Conservation (phyloP, 192 early-diverging fungal genomes). For the Backusella parvicylindrica region DNA sequence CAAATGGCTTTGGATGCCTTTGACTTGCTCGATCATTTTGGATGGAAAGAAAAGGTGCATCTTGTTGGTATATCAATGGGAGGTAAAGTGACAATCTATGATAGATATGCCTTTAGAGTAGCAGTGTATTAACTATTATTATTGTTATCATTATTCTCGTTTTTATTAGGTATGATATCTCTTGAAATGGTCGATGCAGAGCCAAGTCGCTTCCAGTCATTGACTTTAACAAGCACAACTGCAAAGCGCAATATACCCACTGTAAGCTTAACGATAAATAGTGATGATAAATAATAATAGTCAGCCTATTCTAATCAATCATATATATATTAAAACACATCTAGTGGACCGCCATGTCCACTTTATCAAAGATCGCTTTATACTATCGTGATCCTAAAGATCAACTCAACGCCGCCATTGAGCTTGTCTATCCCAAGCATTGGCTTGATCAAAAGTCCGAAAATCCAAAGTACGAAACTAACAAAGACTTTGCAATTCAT, state of each 20-base stretch:
- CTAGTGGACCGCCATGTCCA: slow-evolving; percentile 21
- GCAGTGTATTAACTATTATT: too few species aligned
- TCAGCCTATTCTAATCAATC: not conserved
- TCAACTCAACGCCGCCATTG: slow-evolving; percentile 23
- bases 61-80: slow-evolving; percentile 84
- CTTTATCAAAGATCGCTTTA: slow-evolving; percentile 16
- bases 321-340: not conserved
- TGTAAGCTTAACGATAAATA: slow-evolving; percentile 7
- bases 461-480: slow-evolving; percentile 13
- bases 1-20: slow-evolving; percentile 76
- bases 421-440: slow-evolving; percentile 35
- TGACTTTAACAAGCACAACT: slow-evolving; percentile 58
- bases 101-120: slow-evolving; percentile 9
- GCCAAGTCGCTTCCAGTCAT: slow-evolving; percentile 54
- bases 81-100: not conserved
- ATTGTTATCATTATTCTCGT: too few species aligned
- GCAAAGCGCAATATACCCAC: slow-evolving; percentile 44
- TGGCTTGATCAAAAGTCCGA: slow-evolving; percentile 38
- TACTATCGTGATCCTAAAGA: slow-evolving; percentile 32
- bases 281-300: not conserved
- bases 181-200: slow-evolving; percentile 62
- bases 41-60: slow-evolving; percentile 68
- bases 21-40: slow-evolving; percentile 66
- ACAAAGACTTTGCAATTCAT: slow-evolving; percentile 13
- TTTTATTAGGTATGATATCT: slow-evolving; percentile 61